These are phyloP conservation scores for Diversispora epigaea DNA, from an alignment of 192 early-diverging fungal species.

Conservation along the genomic window DNA sequence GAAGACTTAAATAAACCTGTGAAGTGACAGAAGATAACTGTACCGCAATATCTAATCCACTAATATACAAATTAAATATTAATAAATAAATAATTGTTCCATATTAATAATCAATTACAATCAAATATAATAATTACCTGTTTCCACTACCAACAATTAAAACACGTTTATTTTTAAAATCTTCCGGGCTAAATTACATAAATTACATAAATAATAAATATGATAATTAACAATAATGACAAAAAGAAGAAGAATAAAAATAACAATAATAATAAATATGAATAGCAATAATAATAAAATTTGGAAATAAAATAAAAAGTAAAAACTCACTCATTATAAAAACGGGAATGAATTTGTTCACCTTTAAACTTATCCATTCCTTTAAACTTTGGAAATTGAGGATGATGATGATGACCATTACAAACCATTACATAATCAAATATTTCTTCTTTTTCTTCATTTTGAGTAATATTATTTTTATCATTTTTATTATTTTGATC, in stretches of 20 bases:
- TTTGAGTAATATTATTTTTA: no score
- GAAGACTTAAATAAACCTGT: conserved; percentile 48
- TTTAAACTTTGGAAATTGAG: conserved; percentile 51
- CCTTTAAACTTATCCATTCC: conserved; percentile 56
- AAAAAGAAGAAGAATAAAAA: no score
- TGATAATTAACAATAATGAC: no score
- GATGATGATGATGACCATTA: conserved; percentile 59
- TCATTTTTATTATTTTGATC: not conserved
- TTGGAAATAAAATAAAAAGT: not conserved
- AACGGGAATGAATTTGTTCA: conserved; percentile 55
- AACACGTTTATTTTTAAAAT: conserved; percentile 53
- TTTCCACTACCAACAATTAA: conserved; percentile 61
- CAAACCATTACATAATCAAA: conserved; percentile 67
- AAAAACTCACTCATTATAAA: conserved; percentile 49
- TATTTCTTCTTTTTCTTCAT: conserved; percentile 41
- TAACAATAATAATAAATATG: no score
- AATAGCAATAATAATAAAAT: no score
- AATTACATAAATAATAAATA: not conserved
- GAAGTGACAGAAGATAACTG: conserved; percentile 56
- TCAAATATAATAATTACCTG: not conserved
- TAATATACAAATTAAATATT: not conserved
- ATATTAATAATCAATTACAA: no score
- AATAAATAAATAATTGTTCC: not conserved
- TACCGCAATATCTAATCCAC: conserved; percentile 56
- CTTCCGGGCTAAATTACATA: conserved; percentile 44